Evolutionary conservation across 2,329 filamentous ascomycete species (phyloP), one percentile per base, ranked within the genome.

Genomic region (Fusarium graminum): DNA sequence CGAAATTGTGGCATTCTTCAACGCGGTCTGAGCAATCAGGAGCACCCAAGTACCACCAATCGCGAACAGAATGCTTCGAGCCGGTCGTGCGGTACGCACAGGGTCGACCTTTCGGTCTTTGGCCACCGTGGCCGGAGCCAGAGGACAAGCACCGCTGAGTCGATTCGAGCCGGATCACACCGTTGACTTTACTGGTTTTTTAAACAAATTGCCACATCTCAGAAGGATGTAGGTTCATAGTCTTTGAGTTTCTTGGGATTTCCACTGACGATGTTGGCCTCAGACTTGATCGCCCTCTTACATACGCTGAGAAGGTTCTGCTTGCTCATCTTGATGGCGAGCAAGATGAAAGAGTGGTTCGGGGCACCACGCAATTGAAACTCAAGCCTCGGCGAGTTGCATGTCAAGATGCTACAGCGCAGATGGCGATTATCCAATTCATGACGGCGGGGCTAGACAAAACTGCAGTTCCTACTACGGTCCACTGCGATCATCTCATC

Each of bases 401-500:
- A 66, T 98, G 98, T 94, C 95, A 99, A 80, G 95, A 99, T 83
- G 95, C 95, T 11, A 97, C 93, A 26, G 95, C 95, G 5, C 95
- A 99, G 82, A 99, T 99, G 95, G 95, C 95, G 2, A 83, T 99
- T 68, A 83, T 99, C 72, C 95, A 99, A 80, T 99, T 99, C 84
- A 99, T 99, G 94, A 92, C 92, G 29, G 98, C 95, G 79, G 92
- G 92, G 53, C 86, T 98, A 51, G 91, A 90, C 26, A 88, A 88
- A 57, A 97, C 95, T 2, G 94, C 94, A 5, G 94, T 98, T 45
- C 95, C 95, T 9, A 94, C 95, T 41, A 97, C 93, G 78, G 97
- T 98, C 71, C 95, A 99, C 82, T 99, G 95, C 81, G 95, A 99
- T 82, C 95, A 98, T 79, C 90, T 99, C 88, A 98, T 98, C 80